Base-by-base conservation (phyloP, 352 stramenopile genomes). In the Phytopythium chamaehyphon region DNA sequence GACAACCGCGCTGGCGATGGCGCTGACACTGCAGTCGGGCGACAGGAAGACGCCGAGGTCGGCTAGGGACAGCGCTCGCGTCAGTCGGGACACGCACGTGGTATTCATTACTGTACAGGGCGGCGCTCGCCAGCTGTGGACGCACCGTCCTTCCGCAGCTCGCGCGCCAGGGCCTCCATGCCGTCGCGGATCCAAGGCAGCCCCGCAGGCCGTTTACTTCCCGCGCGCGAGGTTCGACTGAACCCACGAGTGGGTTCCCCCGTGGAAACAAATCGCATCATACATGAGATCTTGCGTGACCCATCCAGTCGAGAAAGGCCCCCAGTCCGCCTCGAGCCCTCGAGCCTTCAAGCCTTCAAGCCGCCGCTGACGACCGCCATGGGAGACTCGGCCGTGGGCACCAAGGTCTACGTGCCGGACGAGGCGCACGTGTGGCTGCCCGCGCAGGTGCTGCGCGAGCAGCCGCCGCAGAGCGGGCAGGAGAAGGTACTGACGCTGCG, bases 341-440 rank as follows among this genome's bases (percentile, higher is more conserved):
- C n/a, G n/a, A n/a, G n/a, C n/a, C n/a, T n/a, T n/a, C n/a, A n/a
- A n/a, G n/a, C n/a, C n/a, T n/a, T n/a, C n/a, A n/a, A n/a, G n/a
- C n/a, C n/a, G n/a, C n/a, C n/a, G n/a, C n/a, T 51, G 46, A 33
- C 43, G 24, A 39, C 31, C 33, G 6, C 28, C 26, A 52, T 22
- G 33, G 33, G 38, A 10, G 38, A 42, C 26, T 21, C 47, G 35
- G 47, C 22, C 22, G 37, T 42, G 19, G 84, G 84, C 35, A 73
- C 66, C 62, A 89, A 88, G 75, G 91, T 79, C 80, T 94, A 91
- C 61, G 82, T 94, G 59, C 84, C 84, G 9, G 82, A 94, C 54
- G 81, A 91, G 66, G 83, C 61, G 14, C 76, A 93, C 65, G 76
- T 94, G 57, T 94, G 84, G 82, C 81, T 94, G 39, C 66, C 79